Evolutionary conservation across 169 alveolate genomes (phyloP).

Genomic region (Plasmodium relictum): DNA sequence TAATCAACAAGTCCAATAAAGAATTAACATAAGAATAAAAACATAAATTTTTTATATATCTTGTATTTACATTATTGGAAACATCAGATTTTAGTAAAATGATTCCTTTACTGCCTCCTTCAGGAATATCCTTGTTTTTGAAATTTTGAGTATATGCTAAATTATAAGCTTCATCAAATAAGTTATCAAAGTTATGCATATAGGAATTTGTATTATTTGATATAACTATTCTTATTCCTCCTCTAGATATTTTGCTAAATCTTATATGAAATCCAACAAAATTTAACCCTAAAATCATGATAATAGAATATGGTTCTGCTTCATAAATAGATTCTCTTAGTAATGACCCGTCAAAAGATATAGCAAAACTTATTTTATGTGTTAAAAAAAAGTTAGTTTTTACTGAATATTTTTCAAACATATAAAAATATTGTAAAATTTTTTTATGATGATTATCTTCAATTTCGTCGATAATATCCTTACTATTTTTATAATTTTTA

Average conservation of each 20-base stretch:
- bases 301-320: conserved; percentile 83
- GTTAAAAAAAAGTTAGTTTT: conserved; percentile 84
- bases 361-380: conserved; percentile 82
- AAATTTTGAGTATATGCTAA: conserved; percentile 87
- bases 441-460: conserved; percentile 83
- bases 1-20: conserved; percentile 23
- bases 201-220: conserved; percentile 85
- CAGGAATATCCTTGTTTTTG: conserved; percentile 90
- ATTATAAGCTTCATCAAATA: conserved; percentile 89
- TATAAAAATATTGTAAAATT: conserved; percentile 81
- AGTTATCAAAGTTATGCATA: conserved; percentile 82
- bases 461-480: conserved; percentile 77
- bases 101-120: conserved; percentile 91
- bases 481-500: conserved; percentile 4
- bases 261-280: conserved; percentile 89
- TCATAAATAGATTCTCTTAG: conserved; percentile 83
- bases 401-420: conserved; percentile 80
- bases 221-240: conserved; percentile 89
- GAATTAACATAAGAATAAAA: conserved; percentile 71
- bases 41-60: conserved; percentile 50
- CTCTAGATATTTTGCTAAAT: conserved; percentile 87
- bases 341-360: conserved; percentile 82
- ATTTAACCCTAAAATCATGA: conserved; percentile 86
- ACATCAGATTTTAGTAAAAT: conserved; percentile 82
- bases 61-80: conserved; percentile 33